Evolutionary conservation across 2,329 filamentous ascomycete genomes (phyloP), one percentile per base, ranked within the genome.

Genomic region (Pyrenochaeta sp.): DNA sequence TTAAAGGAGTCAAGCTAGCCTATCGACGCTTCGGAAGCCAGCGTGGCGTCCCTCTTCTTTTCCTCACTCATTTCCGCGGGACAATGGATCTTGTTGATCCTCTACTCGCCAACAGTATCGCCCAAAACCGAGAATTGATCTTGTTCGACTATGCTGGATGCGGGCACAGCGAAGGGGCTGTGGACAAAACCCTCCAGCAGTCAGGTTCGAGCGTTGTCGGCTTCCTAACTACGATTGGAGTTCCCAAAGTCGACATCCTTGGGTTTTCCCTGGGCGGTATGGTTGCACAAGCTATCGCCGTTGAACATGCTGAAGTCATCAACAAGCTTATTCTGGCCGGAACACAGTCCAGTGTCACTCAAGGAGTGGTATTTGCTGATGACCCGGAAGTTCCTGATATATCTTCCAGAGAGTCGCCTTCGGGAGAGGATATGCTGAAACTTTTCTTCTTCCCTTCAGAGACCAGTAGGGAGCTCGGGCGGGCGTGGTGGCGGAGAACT

Each of bases 191-290:
- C 11, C 65, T 73, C 18, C 44, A 48, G 20, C 69, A 63, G 3
- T 72, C 75, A 48, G 72, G 72, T 5, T 51, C 53, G 28, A 36
- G 53, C 15, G 45, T 54, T 8, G 46, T 54, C 10, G 41, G 40
- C 9, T 47, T 74, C 21, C 43, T 71, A 8, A 17, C 41, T 0
- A 60, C 66, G 2, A 46, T 76, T 10, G 38, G 40, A 2, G 50
- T 77, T n/a, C 21, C 41, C 0, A 55, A 73, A 35, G 64, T 74
- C 32, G 77, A 81, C 44, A 50, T 81, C 6, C 42, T 81, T 27
- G 78, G 79, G 1, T 81, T 77, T 58, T 79, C 74, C 7, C 77
- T 81, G 71, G 77, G 78, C 10, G 78, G 77, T 0, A 71, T 67
- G 21, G 71, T 71, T 4, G 77, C 74, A 6, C 78, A 80, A 49